phyloP scores from a whole-genome alignment of 441 rosid species.

The Sinapis alba region DNA sequence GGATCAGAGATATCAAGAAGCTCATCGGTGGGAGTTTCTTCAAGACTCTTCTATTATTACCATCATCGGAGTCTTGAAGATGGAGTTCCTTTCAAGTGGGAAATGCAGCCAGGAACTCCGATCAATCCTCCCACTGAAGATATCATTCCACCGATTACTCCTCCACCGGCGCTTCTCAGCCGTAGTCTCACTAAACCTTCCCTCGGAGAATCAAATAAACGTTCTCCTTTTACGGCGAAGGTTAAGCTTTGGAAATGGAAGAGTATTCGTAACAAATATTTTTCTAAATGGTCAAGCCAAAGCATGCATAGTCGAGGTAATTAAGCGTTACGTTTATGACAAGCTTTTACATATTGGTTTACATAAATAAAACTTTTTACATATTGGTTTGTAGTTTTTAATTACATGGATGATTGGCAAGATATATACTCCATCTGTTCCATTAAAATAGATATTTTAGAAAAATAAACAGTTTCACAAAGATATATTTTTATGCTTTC shows the following conservation, averaged over 20 bases:
- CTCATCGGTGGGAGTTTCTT: conserved; percentile 48
- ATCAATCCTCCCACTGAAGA: conserved; percentile 49
- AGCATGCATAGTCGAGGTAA: conserved; percentile 22
- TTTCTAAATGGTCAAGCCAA: conserved; percentile 30
- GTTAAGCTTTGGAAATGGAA: conserved; percentile 50
- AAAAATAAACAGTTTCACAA: no score
- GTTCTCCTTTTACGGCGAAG: conserved; percentile 38
- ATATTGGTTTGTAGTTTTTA: background rate
- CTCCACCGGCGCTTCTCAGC: conserved; percentile 72
- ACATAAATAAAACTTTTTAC: background rate
- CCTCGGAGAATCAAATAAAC: conserved; percentile 30
- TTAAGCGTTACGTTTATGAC: background rate
- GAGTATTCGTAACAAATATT: conserved; percentile 32
- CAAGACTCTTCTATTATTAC: conserved; percentile 41
- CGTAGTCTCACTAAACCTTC: conserved; percentile 57
- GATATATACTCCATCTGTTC: no score
- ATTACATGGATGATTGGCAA: background rate
- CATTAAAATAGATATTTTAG: no score
- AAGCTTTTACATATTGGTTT: background rate
- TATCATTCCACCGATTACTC: conserved; percentile 51
- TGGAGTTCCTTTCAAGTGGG: conserved; percentile 83
- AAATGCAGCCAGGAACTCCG: conserved; percentile 70
- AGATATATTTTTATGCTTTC: no score
- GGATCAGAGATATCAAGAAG: conserved; percentile 42
- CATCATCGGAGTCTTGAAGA: conserved; percentile 35